Evolutionary conservation across 192 early-diverging fungal genomes (phyloP).

Genomic region (Diversispora epigaea): DNA sequence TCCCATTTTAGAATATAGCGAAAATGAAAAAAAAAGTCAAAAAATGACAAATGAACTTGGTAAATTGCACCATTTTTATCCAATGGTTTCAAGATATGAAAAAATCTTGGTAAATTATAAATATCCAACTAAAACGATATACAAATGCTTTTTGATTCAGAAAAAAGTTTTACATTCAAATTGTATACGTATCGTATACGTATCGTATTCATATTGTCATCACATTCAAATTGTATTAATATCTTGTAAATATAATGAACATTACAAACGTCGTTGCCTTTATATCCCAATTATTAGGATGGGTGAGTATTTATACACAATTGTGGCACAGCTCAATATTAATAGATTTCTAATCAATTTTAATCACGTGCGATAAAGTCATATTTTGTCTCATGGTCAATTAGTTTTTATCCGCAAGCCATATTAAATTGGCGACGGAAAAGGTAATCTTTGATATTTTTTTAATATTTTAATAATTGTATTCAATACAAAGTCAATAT

Average conservation of each 20-base stretch:
- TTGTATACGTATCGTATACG: too few species aligned
- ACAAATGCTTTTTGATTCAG: too few species aligned
- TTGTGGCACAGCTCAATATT: not conserved
- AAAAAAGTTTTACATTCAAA: too few species aligned
- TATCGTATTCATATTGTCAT: too few species aligned
- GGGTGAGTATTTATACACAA: too few species aligned
- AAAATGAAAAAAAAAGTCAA: too few species aligned
- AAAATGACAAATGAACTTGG: too few species aligned
- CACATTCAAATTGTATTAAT: too few species aligned
- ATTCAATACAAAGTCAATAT: not conserved
- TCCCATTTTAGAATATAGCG: too few species aligned
- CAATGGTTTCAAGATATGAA: not conserved
- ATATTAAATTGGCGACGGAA: conserved; percentile 76
- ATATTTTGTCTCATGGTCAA: conserved; percentile 85
- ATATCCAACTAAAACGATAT: not conserved
- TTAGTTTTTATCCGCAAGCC: conserved; percentile 86
- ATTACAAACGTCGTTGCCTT: too few species aligned
- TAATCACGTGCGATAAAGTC: conserved; percentile 14
- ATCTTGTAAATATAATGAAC: too few species aligned
- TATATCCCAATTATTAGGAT: too few species aligned
- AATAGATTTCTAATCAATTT: not conserved
- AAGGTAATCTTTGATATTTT: conserved; percentile 40
- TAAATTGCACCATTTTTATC: not conserved
- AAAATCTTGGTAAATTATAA: not conserved
- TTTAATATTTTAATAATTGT: not conserved